Percentiles rank a stretch among this genome's conserved stretches.
Evolutionary conservation across 805 yeast species (phyloP).

Genomic region (Starmerella vitae): DNA sequence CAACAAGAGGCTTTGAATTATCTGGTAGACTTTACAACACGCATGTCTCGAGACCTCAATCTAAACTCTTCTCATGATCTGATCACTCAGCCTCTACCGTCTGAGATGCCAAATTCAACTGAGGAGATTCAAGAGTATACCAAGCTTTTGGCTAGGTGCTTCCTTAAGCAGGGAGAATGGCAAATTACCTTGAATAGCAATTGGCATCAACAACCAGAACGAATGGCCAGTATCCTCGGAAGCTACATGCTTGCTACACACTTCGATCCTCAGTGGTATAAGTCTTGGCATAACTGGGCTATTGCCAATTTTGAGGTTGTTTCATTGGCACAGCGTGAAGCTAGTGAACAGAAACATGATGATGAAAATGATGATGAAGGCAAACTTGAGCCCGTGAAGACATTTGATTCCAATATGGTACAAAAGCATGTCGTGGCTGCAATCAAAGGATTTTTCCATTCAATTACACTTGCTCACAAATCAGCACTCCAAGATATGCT

Average conservation of each 20-base stretch:
- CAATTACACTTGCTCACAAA: constrained; percentile 73
- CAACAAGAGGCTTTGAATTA: constrained; percentile 75
- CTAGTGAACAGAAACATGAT: not conserved
- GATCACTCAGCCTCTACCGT: constrained; percentile 73
- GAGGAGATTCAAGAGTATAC: constrained; percentile 74
- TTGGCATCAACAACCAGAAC: constrained; percentile 59
- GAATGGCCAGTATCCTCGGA: constrained; percentile 73
- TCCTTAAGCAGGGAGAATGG: constrained; percentile 98
- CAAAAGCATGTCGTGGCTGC: constrained; percentile 92
- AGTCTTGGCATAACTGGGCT: constrained; percentile 99
- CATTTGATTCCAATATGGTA: constrained; percentile 34
- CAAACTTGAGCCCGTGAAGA: constrained; percentile 13
- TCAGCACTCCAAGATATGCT: constrained; percentile 87
- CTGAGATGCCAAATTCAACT: constrained; percentile 47
- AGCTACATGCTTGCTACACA: constrained; percentile 89
- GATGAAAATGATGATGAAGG: constrained; percentile 14
- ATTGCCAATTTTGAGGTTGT: constrained; percentile 86
- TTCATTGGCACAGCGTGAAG: constrained; percentile 12
- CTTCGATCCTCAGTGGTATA: constrained; percentile 86
- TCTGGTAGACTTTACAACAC: constrained; percentile 76
- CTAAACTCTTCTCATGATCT: constrained; percentile 66
- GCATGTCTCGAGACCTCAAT: constrained; percentile 80
- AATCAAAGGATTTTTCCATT: constrained; percentile 86
- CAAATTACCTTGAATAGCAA: constrained; percentile 64
- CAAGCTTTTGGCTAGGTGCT: constrained; percentile 77